phyloP scores from a whole-genome alignment of 352 stramenopile species.

The Pythium rhizo-oryzae region DNA sequence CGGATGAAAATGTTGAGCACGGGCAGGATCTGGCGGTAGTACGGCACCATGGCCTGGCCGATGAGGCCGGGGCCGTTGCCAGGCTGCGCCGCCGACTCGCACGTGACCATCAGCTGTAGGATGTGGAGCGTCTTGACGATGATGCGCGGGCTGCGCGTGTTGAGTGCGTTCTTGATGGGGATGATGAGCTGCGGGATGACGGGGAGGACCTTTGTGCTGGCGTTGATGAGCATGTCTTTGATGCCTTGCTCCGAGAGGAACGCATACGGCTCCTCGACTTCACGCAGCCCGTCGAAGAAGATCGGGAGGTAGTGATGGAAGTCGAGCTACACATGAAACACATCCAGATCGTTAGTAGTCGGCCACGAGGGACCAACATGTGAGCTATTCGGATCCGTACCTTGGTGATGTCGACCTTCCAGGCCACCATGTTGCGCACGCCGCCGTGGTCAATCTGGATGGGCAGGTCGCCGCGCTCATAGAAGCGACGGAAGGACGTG shows the following conservation, averaged over 20 bases:
- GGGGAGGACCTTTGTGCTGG: slow-evolving; percentile 94
- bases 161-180: slow-evolving; percentile 96
- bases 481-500: slow-evolving; percentile 89
- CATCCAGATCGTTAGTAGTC: background rate
- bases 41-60: slow-evolving; percentile 96
- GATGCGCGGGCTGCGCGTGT: slow-evolving; percentile 92
- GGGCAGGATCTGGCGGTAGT: slow-evolving; percentile 97
- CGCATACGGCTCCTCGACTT: slow-evolving; percentile 96
- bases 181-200: slow-evolving; percentile 98
- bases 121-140: slow-evolving; percentile 98
- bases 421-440: slow-evolving; percentile 96
- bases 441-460: slow-evolving; percentile 97
- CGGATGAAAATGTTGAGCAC: slow-evolving; percentile 98
- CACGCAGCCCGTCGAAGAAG: slow-evolving; percentile 97
- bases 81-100: slow-evolving; percentile 80
- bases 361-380: background rate
- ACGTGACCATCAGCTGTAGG: slow-evolving; percentile 95
- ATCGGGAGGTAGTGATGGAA: slow-evolving; percentile 99
- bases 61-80: slow-evolving; percentile 90
- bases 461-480: slow-evolving; percentile 94
- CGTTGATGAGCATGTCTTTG: slow-evolving; percentile 97
- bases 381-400: slow-evolving; percentile 29
- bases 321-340: slow-evolving; percentile 83
- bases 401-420: slow-evolving; percentile 96
- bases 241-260: slow-evolving; percentile 96